Evolutionary conservation across 129 eudicot species (phyloP).

Genomic region (Lactuca sativa): DNA sequence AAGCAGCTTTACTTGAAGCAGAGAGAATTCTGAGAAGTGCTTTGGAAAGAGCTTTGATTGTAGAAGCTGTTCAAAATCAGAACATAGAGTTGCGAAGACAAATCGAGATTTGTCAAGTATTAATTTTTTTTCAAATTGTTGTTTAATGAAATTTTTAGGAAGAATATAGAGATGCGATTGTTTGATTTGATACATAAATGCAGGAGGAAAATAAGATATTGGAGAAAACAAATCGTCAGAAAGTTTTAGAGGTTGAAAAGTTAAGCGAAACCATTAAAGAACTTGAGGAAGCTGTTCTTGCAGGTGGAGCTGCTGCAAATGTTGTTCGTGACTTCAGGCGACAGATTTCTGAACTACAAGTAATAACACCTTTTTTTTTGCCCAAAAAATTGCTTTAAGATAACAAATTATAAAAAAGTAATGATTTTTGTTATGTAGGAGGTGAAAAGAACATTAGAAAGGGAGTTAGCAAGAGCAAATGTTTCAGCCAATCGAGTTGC

Average conservation of each 20-base stretch:
- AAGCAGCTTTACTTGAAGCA: slow-evolving; percentile 88
- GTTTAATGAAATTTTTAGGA: background rate
- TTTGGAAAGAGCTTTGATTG: slow-evolving; percentile 80
- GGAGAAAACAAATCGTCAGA: slow-evolving; percentile 84
- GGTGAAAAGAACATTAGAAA: slow-evolving; percentile 85
- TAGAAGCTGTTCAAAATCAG: slow-evolving; percentile 91
- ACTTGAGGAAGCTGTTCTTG: slow-evolving; percentile 94
- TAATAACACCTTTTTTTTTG: slow-evolving; percentile 14
- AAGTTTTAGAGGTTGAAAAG: slow-evolving; percentile 85
- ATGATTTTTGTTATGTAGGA: slow-evolving; percentile 44
- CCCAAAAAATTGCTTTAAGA: background rate
- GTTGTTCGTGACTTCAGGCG: slow-evolving; percentile 64
- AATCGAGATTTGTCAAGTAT: slow-evolving; percentile 82
- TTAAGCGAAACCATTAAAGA: slow-evolving; percentile 77
- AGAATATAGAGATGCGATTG: background rate
- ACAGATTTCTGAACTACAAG: slow-evolving; percentile 71
- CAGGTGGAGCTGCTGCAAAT: slow-evolving; percentile 87
- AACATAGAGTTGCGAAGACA: slow-evolving; percentile 79
- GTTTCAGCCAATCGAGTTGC: slow-evolving; percentile 91
- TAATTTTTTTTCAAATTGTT: background rate
- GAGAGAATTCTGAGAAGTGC: slow-evolving; percentile 87
- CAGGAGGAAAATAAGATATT: slow-evolving; percentile 92
- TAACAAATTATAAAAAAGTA: background rate
- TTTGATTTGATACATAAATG: background rate
- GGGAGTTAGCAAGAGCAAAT: slow-evolving; percentile 84